These are phyloP conservation scores for Crucibulum parvulum DNA, from an alignment of 1,284 basidiomycete species.

Conservation along the genomic window DNA sequence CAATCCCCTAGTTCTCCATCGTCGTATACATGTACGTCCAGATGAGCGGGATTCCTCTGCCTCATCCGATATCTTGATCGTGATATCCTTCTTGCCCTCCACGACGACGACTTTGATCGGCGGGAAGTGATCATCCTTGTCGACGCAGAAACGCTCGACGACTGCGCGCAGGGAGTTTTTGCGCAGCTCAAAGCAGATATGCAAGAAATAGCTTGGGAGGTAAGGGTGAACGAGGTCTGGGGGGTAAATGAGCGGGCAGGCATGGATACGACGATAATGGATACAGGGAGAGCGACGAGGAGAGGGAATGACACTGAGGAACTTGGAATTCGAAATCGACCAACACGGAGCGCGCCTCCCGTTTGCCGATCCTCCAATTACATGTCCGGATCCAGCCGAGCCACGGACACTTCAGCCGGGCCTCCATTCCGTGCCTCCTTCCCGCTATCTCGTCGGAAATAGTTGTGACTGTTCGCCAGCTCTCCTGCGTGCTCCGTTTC, in stretches of 20 bases:
- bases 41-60: conserved; percentile 95
- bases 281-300: too few species aligned
- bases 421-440: too few species aligned
- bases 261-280: background rate
- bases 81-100: conserved; percentile 95
- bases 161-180: conserved; percentile 98
- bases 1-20: conserved; percentile 89
- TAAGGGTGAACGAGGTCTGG: conserved; percentile 91
- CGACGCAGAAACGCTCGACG: conserved; percentile 91
- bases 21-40: conserved; percentile 99
- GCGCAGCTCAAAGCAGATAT: conserved; percentile 98
- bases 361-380: too few species aligned
- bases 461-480: too few species aligned
- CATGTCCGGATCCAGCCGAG: too few species aligned
- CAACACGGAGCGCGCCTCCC: too few species aligned
- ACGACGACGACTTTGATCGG: conserved; percentile 98
- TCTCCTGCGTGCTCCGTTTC: too few species aligned
- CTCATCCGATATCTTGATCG: conserved; percentile 94
- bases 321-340: too few species aligned
- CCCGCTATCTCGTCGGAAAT: too few species aligned
- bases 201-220: conserved; percentile 94
- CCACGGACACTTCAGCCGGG: too few species aligned
- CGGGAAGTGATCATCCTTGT: conserved; percentile 84
- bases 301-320: too few species aligned
- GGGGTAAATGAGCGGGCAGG: conserved; percentile 82